Evolutionary conservation across 2,329 filamentous ascomycete genomes (phyloP), one percentile per base, ranked within the genome.

Genomic region (Sclerotinia nivalis): DNA sequence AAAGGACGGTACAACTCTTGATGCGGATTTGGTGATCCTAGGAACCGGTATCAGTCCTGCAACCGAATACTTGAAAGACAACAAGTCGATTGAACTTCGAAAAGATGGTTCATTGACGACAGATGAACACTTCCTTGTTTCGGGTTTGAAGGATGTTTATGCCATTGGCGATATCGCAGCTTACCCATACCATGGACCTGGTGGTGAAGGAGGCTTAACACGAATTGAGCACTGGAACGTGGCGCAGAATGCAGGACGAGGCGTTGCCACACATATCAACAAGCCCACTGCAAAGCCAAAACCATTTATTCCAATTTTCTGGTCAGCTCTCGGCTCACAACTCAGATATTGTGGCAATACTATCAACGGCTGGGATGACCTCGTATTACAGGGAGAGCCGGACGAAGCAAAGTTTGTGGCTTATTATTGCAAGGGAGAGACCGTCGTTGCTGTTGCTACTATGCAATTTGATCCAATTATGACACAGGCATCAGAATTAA

Each of bases 221-320:
- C 90, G 96, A 73, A 97, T 98, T 78, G 96, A 99, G 84, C 96
- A 99, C 80, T 99, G 96, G 96, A 95, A 97, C 81, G 96, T 99
- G 3, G 96, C 96, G 6, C 96, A 98, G 78, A 97, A 98, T 77
- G 85, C 92, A 1, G 96, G 96, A 3, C 91, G 95, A 56, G 86
- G 87, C 34, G 95, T 91, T 1, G 96, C 93, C 1, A 84, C 85
- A 66, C 88, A 92, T 75, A 97, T 99, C 77, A 86, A 89, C 74
- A 84, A 91, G 76, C 86, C 90, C 0, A 81, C 85, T 10, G 79
- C 85, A 59, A 84, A 85, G 72, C 84, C 89, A 0, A 89, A 91
- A 75, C 84, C 87, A 2, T 97, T 97, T 81, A 95, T 96, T 70
- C 96, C 96, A 0, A 87, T 99, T 65, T 99, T 99, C 84, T 99